Base-by-base conservation (phyloP, 1,139 yeast species). In the Taphrina betulina region DNA sequence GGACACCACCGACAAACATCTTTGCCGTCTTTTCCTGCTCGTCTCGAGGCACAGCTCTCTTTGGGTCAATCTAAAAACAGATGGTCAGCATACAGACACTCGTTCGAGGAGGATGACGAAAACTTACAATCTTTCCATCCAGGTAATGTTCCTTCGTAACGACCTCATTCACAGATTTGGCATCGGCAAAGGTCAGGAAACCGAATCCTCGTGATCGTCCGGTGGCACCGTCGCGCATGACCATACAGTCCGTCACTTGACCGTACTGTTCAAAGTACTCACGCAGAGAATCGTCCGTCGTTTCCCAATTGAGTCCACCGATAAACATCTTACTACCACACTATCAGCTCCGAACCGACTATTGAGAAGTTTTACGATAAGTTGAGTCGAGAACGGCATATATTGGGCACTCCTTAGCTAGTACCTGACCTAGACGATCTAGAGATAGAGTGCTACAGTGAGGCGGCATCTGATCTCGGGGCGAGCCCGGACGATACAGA, bases 301-400 rank as follows among this genome's bases (percentile, higher is more conserved):
- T 92, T 67, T 92, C 98, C 98, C 98, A 92, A 67, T 92, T 94
- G 64, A 92, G 80, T 53, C 99, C 99, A 63, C 99, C 99, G 69
- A 92, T 82, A 68, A 92, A 92, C 96, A 94, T 89, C 68, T 92
- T 92, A 58, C 96, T 95, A 61, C 41, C 69, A 24, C 68, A 69
- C 76, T 58, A 71, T 70, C 68, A 50, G 71, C 64, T 69, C 69
- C 61, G 57, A 72, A 64, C 59, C 41, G 35, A 42, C 34, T 45
- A 31, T 17, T 42, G 61, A 64, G 68, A 62, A 63, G 60, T 59
- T 64, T 71, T 64, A 62, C 69, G 67, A 66, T 64, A 57, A 29
- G 26, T 42, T 8, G 53, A 26, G 17, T 41, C 24, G 35, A 24
- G 19, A 29, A 17, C 51, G 57, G 44, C 61, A 66, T 57, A 55